Evolutionary conservation across 2,329 filamentous ascomycete species (phyloP).

Genomic region (Cordyceps farinosa): DNA sequence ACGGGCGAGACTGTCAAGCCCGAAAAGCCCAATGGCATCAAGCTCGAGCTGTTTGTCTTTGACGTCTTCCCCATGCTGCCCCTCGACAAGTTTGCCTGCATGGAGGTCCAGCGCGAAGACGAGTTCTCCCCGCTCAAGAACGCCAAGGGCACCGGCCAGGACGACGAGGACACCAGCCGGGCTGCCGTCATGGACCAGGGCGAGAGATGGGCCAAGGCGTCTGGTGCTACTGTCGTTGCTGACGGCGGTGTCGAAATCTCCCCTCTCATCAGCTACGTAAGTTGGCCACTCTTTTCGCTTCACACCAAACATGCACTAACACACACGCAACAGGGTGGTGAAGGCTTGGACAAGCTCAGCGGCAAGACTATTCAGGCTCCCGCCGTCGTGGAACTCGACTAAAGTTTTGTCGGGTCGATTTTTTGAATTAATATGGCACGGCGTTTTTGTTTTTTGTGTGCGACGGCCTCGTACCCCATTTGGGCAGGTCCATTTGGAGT

Average conservation of each 20-base stretch:
- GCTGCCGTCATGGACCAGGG: slow-evolving; percentile 88
- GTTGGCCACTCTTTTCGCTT: slow-evolving; percentile 37
- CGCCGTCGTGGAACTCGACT: slow-evolving; percentile 48
- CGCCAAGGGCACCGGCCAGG: slow-evolving; percentile 75
- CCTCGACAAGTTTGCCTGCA: slow-evolving; percentile 85
- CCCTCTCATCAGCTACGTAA: slow-evolving; percentile 91
- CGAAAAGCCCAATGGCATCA: slow-evolving; percentile 94
- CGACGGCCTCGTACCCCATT: background rate
- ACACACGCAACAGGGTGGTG: slow-evolving; percentile 48
- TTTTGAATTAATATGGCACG: slow-evolving; percentile 5
- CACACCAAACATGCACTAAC: slow-evolving; percentile 22
- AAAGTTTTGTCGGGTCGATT: slow-evolving; percentile 15
- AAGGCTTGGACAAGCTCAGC: slow-evolving; percentile 56
- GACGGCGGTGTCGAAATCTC: slow-evolving; percentile 81
- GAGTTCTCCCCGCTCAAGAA: slow-evolving; percentile 99
- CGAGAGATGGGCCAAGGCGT: slow-evolving; percentile 76
- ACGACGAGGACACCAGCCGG: slow-evolving; percentile 91
- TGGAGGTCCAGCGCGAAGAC: slow-evolving; percentile 94
- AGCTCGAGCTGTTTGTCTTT: slow-evolving; percentile 98
- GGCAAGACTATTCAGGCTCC: slow-evolving; percentile 52
- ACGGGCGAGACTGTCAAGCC: slow-evolving; percentile 82
- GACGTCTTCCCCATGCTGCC: slow-evolving; percentile 91
- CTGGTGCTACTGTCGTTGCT: slow-evolving; percentile 70
- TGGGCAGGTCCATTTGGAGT: background rate
- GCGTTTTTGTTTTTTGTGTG: slow-evolving; percentile 11